These are phyloP conservation scores for Clitoria ternatea DNA, from an alignment of 306 rosid species.

Conservation along the genomic window DNA sequence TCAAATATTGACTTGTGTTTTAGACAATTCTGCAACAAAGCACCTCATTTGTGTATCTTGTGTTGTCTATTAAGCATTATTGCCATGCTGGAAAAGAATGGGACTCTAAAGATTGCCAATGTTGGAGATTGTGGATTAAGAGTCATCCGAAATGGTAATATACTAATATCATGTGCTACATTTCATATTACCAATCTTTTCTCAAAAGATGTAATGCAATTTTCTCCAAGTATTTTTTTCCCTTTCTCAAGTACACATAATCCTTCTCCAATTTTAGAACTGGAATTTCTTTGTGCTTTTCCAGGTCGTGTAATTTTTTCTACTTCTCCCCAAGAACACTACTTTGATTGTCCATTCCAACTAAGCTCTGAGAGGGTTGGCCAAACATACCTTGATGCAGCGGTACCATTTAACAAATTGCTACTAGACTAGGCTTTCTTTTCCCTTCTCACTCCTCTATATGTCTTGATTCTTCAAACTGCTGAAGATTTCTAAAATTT, in stretches of 20 bases:
- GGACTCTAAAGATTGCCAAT: slow-evolving; percentile 78
- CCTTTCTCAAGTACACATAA: neutral
- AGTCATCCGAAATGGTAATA: slow-evolving; percentile 71
- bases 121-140: slow-evolving; percentile 92
- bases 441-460: neutral
- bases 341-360: slow-evolving; percentile 90
- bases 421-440: neutral
- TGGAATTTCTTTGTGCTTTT: slow-evolving; percentile 13
- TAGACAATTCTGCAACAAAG: neutral
- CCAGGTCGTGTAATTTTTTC: slow-evolving; percentile 64
- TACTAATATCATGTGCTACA: slow-evolving; percentile 26
- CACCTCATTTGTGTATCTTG: slow-evolving; percentile 17
- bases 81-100: slow-evolving; percentile 82
- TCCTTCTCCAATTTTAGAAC: neutral
- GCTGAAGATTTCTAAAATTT: neutral
- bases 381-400: slow-evolving; percentile 88
- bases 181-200: slow-evolving; percentile 1
- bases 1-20: neutral
- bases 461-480: neutral
- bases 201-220: neutral
- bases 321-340: slow-evolving; percentile 90
- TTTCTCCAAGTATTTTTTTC: neutral
- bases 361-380: slow-evolving; percentile 75
- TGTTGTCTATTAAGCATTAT: slow-evolving; percentile 50
- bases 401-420: slow-evolving; percentile 38